A percentile compares a stretch with the other conserved stretches of the same genome.
phyloP scores from a whole-genome alignment of 495 filamentous ascomycete species.

The Tetracladium setigerum region DNA sequence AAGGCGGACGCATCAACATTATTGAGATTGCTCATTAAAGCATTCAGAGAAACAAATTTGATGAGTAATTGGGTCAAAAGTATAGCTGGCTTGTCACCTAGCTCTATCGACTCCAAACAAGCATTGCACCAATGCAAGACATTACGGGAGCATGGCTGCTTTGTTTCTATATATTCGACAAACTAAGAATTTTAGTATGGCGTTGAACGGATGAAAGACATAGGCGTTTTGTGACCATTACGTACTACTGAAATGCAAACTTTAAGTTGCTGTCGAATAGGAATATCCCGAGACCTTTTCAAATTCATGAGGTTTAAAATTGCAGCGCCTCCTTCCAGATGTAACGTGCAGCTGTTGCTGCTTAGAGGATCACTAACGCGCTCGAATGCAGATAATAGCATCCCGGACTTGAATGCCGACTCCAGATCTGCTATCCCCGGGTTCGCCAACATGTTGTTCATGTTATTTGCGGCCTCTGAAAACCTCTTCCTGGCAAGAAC shows the following conservation, averaged over 20 bases:
- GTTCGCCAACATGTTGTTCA: constrained; percentile 3
- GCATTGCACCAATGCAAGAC: too few relatives aligned
- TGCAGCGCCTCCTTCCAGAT: constrained; percentile 10
- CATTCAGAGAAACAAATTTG: constrained; percentile 6
- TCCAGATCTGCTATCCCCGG: constrained; percentile 5
- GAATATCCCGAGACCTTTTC: background rate
- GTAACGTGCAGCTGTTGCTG: too few relatives aligned
- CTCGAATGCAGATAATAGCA: constrained; percentile 14
- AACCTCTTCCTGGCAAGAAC: constrained; percentile 12
- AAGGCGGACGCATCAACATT: background rate
- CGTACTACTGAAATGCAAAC: constrained; percentile 12
- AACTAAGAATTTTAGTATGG: too few relatives aligned
- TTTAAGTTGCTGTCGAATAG: constrained; percentile 11
- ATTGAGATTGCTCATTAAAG: background rate
- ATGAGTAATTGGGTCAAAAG: too few relatives aligned
- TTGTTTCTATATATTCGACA: too few relatives aligned
- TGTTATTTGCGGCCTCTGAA: constrained; percentile 1
- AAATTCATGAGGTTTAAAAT: constrained; percentile 8
- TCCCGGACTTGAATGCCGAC: constrained; percentile 7
- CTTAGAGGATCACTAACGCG: too few relatives aligned
- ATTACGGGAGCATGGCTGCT: too few relatives aligned
- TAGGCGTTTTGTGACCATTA: too few relatives aligned
- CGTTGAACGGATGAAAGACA: too few relatives aligned
- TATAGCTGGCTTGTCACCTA: too few relatives aligned
- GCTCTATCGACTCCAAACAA: too few relatives aligned